These are phyloP conservation scores for Malbranchea zuffiana DNA, from an alignment of 2,329 filamentous ascomycete species.

Conservation along the genomic window DNA sequence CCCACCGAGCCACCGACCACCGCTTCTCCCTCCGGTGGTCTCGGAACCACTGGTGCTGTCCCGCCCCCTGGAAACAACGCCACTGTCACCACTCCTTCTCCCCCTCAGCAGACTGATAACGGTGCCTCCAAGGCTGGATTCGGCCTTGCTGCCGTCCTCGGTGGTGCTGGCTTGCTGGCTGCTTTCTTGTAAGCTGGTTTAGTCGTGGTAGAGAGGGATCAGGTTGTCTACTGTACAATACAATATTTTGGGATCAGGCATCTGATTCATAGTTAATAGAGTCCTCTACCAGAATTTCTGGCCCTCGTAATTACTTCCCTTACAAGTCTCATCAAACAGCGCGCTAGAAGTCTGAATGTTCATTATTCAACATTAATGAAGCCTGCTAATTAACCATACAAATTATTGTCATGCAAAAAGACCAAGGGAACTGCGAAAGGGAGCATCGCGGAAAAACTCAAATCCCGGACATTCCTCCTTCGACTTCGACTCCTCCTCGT, in stretches of 20 bases:
- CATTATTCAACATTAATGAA: too few species aligned
- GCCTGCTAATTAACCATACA: too few species aligned
- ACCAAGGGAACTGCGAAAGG: neutral
- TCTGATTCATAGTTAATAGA: neutral
- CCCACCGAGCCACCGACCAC: neutral
- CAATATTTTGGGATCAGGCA: neutral
- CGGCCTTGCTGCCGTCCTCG: conserved; percentile 1
- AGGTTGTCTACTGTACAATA: neutral
- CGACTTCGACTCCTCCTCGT: too few species aligned
- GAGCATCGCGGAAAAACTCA: neutral
- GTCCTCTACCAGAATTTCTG: neutral
- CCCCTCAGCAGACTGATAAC: conserved; percentile 6
- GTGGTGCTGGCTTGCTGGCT: conserved; percentile 2
- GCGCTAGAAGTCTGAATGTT: neutral
- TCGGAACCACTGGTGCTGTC: conserved; percentile 3
- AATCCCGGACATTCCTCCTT: too few species aligned
- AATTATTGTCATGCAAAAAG: too few species aligned
- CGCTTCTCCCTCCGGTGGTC: neutral
- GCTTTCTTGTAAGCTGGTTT: conserved; percentile 1
- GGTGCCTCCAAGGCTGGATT: neutral
- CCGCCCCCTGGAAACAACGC: conserved; percentile 3
- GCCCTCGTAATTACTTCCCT: neutral
- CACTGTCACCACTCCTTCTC: conserved; percentile 2
- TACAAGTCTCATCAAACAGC: neutral
- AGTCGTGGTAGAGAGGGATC: too few species aligned